Evolutionary conservation across 2,329 filamentous ascomycete species (phyloP), one percentile per base, ranked within the genome.

Genomic region (Ceratocystis albifundus): DNA sequence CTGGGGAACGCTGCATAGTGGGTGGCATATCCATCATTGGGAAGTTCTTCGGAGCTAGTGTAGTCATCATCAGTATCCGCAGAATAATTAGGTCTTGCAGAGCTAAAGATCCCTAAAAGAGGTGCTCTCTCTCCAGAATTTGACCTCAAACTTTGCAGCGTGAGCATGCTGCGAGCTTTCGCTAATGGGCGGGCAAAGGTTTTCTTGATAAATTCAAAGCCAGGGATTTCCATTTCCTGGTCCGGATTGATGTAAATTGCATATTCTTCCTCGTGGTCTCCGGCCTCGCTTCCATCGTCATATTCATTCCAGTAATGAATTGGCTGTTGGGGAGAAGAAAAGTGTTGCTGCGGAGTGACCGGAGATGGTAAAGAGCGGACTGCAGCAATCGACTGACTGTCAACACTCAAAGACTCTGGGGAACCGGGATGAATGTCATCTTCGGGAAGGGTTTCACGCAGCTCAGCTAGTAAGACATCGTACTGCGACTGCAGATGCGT

Each of bases 261-360:
- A 74, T 90, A 94, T 36, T 81, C 82, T 45, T 83, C 81, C 55
- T 84, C 80, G 15, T 80, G 76, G 2, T 81, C 84, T 62, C 80
- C 82, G 1, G 76, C 77, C 65, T 91, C 88, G 73, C 89, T 90
- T 7, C 88, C 88, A 72, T 92, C 77, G 70, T 95, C 90, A 74
- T 93, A 94, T 74, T 95, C 90, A 74, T 89, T 93, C 89, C 90
- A 95, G 73, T 93, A 94, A 59, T 78, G 77, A 17, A 75, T 71
- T 3, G 55, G 64, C 45, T 32, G 64, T 48, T 45, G 44, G 25
- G 45, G 25, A 7, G 55, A 30, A 12, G 45, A 20, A 45, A 61
- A 48, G 10, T 65, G 20, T 25, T 59, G 64, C 63, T 74, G 73
- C 6, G 74, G 70, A 6, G 71, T 65, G 45, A 71, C 68, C 20